Percentiles rank a stretch among this genome's conserved stretches.
Evolutionary conservation across 177 flowering plant genomes (phyloP).

Genomic region (Vitis hybrid): DNA sequence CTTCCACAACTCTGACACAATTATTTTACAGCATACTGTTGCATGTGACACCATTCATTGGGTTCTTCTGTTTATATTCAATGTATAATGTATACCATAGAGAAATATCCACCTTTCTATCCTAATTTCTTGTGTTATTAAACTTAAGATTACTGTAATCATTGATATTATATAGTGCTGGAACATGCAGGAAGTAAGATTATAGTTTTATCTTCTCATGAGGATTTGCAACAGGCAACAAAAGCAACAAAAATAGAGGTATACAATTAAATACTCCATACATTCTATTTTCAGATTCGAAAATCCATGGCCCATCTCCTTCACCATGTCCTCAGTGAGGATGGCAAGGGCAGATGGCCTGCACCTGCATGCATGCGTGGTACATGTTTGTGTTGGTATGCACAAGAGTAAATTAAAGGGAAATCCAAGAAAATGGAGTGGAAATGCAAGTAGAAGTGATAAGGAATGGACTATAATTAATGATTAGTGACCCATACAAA

Average conservation of each 20-base stretch:
- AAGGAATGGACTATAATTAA: too few species aligned
- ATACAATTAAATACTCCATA: background rate
- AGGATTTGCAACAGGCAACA: conserved; percentile 4
- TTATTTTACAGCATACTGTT: too few species aligned
- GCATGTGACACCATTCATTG: too few species aligned
- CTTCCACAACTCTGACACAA: too few species aligned
- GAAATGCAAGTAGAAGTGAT: too few species aligned
- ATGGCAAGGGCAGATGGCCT: conserved; percentile 1
- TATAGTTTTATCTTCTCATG: conserved; percentile 3
- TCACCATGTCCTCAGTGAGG: background rate
- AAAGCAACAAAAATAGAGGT: conserved; percentile 13
- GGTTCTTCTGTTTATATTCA: too few species aligned
- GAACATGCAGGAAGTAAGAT: conserved; percentile 17
- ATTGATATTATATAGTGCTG: background rate
- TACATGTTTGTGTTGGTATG: too few species aligned
- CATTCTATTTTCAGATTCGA: background rate
- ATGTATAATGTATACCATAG: too few species aligned
- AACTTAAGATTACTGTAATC: background rate
- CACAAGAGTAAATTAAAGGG: too few species aligned
- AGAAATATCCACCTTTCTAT: too few species aligned
- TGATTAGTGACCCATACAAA: background rate
- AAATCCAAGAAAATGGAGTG: too few species aligned
- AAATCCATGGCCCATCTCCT: conserved; percentile 6
- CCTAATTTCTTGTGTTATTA: background rate
- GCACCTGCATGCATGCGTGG: conserved; percentile 4